Percentiles rank a stretch among this genome's conserved stretches.
phyloP scores from a whole-genome alignment of 805 yeast genomes.

The Kodamaea kakaduensis region DNA sequence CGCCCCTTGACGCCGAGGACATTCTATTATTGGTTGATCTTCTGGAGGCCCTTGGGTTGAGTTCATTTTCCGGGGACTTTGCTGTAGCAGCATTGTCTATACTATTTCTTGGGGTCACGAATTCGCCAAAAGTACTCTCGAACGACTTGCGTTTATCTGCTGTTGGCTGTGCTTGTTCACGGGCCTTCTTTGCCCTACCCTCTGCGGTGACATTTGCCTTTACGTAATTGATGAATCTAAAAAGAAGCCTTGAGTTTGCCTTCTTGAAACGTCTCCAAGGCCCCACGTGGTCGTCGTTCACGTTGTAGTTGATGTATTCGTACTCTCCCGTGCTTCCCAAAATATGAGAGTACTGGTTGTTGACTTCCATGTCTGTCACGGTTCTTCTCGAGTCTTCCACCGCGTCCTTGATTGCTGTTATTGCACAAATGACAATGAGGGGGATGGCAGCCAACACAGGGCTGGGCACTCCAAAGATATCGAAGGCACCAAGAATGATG shows the following conservation, averaged over 20 bases:
- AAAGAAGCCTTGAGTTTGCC: conserved; percentile 29
- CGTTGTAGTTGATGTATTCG: conserved; percentile 49
- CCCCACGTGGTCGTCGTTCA: conserved; percentile 59
- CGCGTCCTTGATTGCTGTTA: conserved; percentile 78
- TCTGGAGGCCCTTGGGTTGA: conserved; percentile 14
- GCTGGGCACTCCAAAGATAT: conserved; percentile 76
- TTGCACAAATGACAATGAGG: conserved; percentile 66
- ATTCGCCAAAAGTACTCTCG: conserved; percentile 22
- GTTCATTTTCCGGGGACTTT: too few relatives aligned
- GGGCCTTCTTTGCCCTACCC: conserved; percentile 30
- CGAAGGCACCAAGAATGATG: conserved; percentile 67
- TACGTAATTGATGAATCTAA: conserved; percentile 23
- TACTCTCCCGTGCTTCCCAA: conserved; percentile 39
- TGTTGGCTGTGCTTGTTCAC: conserved; percentile 9
- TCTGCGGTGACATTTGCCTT: conserved; percentile 31
- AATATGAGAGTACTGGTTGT: conserved; percentile 69
- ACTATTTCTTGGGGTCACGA: conserved; percentile 6
- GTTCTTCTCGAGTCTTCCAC: conserved; percentile 78
- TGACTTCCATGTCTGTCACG: conserved; percentile 65
- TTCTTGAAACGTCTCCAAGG: conserved; percentile 71
- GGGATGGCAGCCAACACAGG: conserved; percentile 78
- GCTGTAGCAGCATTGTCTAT: conserved; percentile 10
- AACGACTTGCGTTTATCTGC: conserved; percentile 16
- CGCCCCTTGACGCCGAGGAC: neutral
- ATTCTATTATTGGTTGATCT: too few relatives aligned